phyloP scores from a whole-genome alignment of 176 grass and related monocot species.

The Oryza australiensis region DNA sequence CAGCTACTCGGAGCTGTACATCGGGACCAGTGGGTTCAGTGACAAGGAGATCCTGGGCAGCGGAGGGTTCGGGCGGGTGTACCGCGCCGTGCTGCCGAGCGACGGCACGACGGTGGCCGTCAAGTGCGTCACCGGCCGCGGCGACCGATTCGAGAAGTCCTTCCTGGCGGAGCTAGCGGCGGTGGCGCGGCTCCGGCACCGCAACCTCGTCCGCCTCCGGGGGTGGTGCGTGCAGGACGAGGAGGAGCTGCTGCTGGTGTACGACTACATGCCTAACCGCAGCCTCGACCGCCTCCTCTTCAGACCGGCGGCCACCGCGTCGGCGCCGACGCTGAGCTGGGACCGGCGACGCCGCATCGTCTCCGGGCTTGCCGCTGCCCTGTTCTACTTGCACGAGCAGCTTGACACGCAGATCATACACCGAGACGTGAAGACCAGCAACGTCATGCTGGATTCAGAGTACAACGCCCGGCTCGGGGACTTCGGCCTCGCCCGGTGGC shows the following conservation, averaged over 20 bases:
- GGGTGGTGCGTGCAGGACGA: constrained; percentile 73
- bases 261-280: constrained; percentile 96
- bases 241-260: no score
- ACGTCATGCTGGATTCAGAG: constrained; percentile 88
- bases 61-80: constrained; percentile 76
- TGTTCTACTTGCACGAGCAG: constrained; percentile 90
- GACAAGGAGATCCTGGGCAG: constrained; percentile 70
- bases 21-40: constrained; percentile 76
- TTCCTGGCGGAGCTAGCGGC: constrained; percentile 78
- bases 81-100: constrained; percentile 74
- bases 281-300: constrained; percentile 90
- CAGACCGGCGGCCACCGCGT: neutral
- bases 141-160: constrained; percentile 71
- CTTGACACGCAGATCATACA: constrained; percentile 96
- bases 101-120: constrained; percentile 78
- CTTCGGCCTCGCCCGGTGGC: constrained; percentile 87
- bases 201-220: constrained; percentile 74
- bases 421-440: constrained; percentile 91
- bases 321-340: constrained; percentile 43
- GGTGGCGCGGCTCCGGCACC: constrained; percentile 78
- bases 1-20: constrained; percentile 89
- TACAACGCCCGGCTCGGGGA: constrained; percentile 91
- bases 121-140: constrained; percentile 67
- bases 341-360: constrained; percentile 55
- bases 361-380: constrained; percentile 62